These are phyloP conservation scores for Penicillium arizonense DNA, from an alignment of 495 filamentous ascomycete genomes.

Conservation along the genomic window DNA sequence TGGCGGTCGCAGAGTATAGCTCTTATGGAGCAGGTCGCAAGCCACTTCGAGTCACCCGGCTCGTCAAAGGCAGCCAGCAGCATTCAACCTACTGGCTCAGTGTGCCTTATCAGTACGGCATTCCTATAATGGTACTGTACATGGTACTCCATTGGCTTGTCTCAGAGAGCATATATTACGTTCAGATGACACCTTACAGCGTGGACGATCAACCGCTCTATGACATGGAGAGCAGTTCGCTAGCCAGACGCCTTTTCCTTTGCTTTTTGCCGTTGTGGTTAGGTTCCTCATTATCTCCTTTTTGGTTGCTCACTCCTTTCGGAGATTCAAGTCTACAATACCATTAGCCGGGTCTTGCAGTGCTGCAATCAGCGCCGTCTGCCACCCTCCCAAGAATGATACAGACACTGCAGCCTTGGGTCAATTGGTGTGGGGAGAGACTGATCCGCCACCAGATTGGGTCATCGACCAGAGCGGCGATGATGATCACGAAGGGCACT, in stretches of 20 bases:
- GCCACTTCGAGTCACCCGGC: conserved; percentile 46
- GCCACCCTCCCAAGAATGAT: too few relatives aligned
- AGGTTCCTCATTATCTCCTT: conserved; percentile 16
- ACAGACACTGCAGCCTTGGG: too few relatives aligned
- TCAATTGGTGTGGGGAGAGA: too few relatives aligned
- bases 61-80: conserved; percentile 44
- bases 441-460: too few relatives aligned
- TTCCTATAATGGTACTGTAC: conserved; percentile 28
- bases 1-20: conserved; percentile 34
- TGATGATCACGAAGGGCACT: too few relatives aligned
- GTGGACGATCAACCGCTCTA: too few relatives aligned
- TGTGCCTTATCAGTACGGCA: conserved; percentile 38
- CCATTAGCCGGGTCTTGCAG: conserved; percentile 42
- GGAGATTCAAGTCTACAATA: conserved; percentile 31
- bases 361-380: conserved; percentile 49
- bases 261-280: conserved; percentile 26
- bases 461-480: too few relatives aligned
- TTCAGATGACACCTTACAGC: conserved; percentile 18
- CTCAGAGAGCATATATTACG: conserved; percentile 41
- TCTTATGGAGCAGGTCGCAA: conserved; percentile 26
- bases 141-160: conserved; percentile 40
- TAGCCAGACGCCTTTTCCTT: conserved; percentile 26
- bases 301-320: conserved; percentile 12
- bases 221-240: too few relatives aligned
- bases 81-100: conserved; percentile 40